Base-by-base conservation (phyloP, 768 basidiomycete species). In the Macrolepiota albuminosa region DNA sequence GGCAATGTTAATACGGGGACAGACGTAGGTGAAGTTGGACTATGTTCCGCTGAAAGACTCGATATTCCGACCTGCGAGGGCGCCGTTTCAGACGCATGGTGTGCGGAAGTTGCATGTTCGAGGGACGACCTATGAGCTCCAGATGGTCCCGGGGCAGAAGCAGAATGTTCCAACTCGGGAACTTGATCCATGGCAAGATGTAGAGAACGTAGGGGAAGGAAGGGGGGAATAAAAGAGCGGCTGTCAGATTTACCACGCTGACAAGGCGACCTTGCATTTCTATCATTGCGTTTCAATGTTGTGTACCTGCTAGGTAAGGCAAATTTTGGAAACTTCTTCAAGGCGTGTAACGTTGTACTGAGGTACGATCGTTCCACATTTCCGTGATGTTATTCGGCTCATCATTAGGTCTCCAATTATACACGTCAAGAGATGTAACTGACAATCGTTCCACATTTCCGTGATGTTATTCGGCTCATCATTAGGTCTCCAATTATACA, bases 131-230 rank as follows among this genome's bases (percentile, higher is more conserved):
- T 43, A 14, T 46, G 37, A 24, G 18, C 26, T 18, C 11, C 21
- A 24, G 54, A 45, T 2, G 40, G 40, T 48, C 24, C 29, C 34
- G 42, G 37, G 34, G 60, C 10, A 31, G 58, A 40, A 47, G 36
- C 26, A 40, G 60, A 48, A 50, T 36, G 54, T 43, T 60, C 56
- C 51, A 36, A 40, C 16, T 63, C 46, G 54, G 40, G 62, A 58
- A 62, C 57, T 34, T 48, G 49, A 40, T 54, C 51, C 65, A 63
- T 66, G 56, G 26, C 40, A 18, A 24, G n/a, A 40, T 29, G n/a
- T 45, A 33, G 13, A 13, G 39, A 54, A 42, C 39, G 53, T 42
- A 29, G 29, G 29, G 24, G 29, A 42, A 31, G 16, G 53, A 42
- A 6, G 6, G 34, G 34, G 34, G 5, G 11, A n/a, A 54, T 29